phyloP scores from a whole-genome alignment of 495 filamentous ascomycete genomes.

The Annulohypoxylon moriforme region DNA sequence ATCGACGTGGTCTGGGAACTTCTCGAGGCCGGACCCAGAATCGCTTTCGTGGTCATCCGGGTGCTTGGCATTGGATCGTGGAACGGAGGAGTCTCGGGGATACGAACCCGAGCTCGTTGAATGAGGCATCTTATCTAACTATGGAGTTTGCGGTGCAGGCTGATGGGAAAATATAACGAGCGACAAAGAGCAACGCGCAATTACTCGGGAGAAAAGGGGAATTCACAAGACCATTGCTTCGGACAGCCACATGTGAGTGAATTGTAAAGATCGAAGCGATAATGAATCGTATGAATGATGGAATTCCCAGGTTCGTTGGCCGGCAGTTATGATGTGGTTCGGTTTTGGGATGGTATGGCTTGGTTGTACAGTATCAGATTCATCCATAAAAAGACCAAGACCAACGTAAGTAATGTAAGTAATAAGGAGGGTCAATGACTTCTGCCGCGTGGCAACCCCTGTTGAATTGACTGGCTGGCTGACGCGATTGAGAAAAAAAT shows the following conservation, averaged over 20 bases:
- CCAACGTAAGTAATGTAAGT: slow-evolving; percentile 16
- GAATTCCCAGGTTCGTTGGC: slow-evolving; percentile 12
- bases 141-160: slow-evolving; percentile 40
- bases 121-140: slow-evolving; percentile 53
- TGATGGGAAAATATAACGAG: slow-evolving; percentile 43
- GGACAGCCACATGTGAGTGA: neutral
- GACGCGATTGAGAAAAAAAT: slow-evolving; percentile 42
- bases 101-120: slow-evolving; percentile 50
- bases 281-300: neutral
- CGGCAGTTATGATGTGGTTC: slow-evolving; percentile 19
- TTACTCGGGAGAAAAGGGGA: slow-evolving; percentile 22
- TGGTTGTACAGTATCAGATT: slow-evolving; percentile 30
- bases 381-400: slow-evolving; percentile 27
- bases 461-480: slow-evolving; percentile 42
- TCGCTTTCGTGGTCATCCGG: slow-evolving; percentile 50
- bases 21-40: slow-evolving; percentile 57
- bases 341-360: slow-evolving; percentile 19
- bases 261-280: slow-evolving; percentile 18
- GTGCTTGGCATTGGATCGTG: slow-evolving; percentile 49
- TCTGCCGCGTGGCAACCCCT: slow-evolving; percentile 46
- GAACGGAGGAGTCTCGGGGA: slow-evolving; percentile 46
- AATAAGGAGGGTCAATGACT: slow-evolving; percentile 35
- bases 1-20: slow-evolving; percentile 66
- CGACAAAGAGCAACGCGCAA: slow-evolving; percentile 42
- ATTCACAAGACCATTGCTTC: slow-evolving; percentile 45